A percentile compares a stretch with the other conserved stretches of the same genome.
phyloP scores from a whole-genome alignment of 2,329 filamentous ascomycete genomes.

The Capronia americana region DNA sequence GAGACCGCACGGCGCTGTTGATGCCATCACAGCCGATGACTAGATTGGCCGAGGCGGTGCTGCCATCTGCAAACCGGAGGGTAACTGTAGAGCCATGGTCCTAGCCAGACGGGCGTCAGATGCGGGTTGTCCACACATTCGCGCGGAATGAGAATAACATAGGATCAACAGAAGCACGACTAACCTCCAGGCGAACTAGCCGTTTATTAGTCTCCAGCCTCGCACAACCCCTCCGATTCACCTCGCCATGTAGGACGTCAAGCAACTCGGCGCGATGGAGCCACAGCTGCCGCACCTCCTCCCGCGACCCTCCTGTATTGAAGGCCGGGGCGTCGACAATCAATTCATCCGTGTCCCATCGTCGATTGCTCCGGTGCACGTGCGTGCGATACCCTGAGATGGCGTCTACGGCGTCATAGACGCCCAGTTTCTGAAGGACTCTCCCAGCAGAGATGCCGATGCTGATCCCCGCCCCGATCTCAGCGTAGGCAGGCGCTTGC shows the following conservation, averaged over 20 bases:
- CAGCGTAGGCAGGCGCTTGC: conserved; percentile 15
- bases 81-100: conserved; percentile 10
- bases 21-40: conserved; percentile 20
- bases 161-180: not conserved
- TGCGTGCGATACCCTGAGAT: conserved; percentile 16
- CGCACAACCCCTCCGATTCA: conserved; percentile 7
- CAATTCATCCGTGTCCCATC: conserved; percentile 21
- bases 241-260: conserved; percentile 14
- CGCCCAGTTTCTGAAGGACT: conserved; percentile 18
- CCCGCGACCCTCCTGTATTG: conserved; percentile 7
- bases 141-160: not conserved
- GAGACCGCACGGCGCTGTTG: conserved; percentile 17
- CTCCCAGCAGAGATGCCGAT: conserved; percentile 17
- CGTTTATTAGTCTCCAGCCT: conserved; percentile 9
- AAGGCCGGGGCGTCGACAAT: conserved; percentile 15
- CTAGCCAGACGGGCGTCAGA: not conserved
- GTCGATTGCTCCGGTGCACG: conserved; percentile 19
- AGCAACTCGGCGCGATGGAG: conserved; percentile 19
- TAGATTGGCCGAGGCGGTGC: conserved; percentile 11
- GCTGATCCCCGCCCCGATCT: conserved; percentile 15
- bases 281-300: conserved; percentile 19
- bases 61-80: conserved; percentile 13
- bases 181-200: conserved; percentile 10
- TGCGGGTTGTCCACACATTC: not conserved
- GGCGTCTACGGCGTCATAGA: conserved; percentile 8